Base-by-base conservation (phyloP, 768 basidiomycete species). In the Auricularia auricula-judae region DNA sequence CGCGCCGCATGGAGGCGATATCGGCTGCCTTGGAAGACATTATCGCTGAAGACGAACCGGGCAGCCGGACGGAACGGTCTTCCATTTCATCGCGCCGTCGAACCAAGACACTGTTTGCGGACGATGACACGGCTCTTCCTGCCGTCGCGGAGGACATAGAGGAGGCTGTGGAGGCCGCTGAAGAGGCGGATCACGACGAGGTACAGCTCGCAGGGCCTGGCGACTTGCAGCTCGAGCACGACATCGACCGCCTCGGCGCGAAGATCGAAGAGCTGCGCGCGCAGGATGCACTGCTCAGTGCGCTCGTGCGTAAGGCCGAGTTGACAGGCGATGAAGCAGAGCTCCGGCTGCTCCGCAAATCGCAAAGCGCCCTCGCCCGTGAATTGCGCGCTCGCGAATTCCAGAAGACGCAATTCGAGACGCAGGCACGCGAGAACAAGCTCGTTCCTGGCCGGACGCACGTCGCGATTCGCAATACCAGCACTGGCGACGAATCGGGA, bases 1-100 rank as follows among this genome's bases (percentile, higher is more conserved):
- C 88, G 62, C 82, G 88, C 68, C 81, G 93, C 44, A 97, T 98
- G 85, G 93, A 94, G 70, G 95, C 96, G 2, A 97, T 98, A 21
- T 93, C 94, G 70, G 94, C 94, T 7, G 97, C 97, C 3, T 78
- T 99, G 67, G 94, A 91, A 10, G 92, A 96, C 72, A 98, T 99
- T 72, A 94, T 99, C 70, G 92, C 93, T 2, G 79, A 88, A 47
- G 91, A 96, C 67, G 81, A 86, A 44, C 81, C 56, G 2, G 12
- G 29, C 29, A 33, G 8, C 7, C 47, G 47, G 5, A 18, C 47
- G 14, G 47, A 63, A 51, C 21, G 29, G 10, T 44, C 44, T 11
- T 29, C 33, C 51, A 61, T 42, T 2, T 42, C 64, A 10, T 8
- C 44, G 36, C 36, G 63, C 18, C 21, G 63, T 51, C 29, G 53